Conservation (phyloP, 257 asterid species). For the Nicotiana tabacum region DNA sequence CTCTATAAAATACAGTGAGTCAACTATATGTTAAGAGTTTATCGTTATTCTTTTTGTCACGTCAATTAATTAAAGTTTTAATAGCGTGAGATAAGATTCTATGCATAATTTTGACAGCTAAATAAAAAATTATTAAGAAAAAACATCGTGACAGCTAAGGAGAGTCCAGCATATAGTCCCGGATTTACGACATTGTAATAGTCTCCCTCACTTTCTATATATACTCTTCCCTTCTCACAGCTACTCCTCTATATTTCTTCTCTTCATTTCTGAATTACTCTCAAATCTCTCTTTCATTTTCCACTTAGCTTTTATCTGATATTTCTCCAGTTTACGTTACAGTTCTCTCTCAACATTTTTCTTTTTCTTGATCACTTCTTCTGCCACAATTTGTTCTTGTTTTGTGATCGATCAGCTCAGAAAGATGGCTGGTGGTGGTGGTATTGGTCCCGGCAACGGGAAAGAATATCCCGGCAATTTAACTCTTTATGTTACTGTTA, state of each 20-base stretch:
- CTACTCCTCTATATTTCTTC: not conserved
- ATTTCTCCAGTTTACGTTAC: not conserved
- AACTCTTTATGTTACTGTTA: conserved; percentile 50
- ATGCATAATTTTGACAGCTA: conserved; percentile 7
- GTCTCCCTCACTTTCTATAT: conserved; percentile 28
- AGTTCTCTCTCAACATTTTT: not conserved
- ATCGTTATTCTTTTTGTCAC: not conserved
- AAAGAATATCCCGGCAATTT: conserved; percentile 73
- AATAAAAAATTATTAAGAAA: not conserved
- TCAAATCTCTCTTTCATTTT: not conserved
- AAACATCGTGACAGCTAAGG: conserved; percentile 30
- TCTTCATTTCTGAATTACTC: not conserved
- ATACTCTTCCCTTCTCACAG: conserved; percentile 15
- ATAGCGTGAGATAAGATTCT: not conserved
- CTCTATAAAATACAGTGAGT: not conserved
- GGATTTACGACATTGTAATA: not conserved
- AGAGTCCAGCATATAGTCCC: not conserved
- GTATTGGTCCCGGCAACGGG: conserved; percentile 36
- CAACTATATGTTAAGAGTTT: not conserved
- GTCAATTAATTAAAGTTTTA: too few relatives aligned
- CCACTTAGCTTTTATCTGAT: not conserved
- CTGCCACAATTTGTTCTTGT: not conserved
- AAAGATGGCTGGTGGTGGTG: conserved; percentile 87
- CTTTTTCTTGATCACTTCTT: not conserved
- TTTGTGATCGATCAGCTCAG: not conserved